A percentile compares a stretch with the other conserved stretches of the same genome.
Conservation (phyloP, 1,284 basidiomycete genomes). For the Irpex sp. region DNA sequence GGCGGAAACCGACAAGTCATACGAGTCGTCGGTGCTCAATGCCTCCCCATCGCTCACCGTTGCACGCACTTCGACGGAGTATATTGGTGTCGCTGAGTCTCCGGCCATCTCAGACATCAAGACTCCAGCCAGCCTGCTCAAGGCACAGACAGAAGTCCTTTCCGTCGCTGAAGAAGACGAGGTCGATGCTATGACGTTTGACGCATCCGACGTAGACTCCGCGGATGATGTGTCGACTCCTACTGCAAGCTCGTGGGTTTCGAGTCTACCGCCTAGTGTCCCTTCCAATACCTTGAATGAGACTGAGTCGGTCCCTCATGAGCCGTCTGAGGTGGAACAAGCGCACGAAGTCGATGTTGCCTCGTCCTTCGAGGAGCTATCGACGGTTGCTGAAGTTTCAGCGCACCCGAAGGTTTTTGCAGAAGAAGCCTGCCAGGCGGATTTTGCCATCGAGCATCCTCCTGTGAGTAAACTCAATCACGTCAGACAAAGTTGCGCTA, state of each 20-base stretch:
- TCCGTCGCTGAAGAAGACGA: background rate
- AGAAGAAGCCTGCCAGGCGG: background rate
- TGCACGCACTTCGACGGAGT: background rate
- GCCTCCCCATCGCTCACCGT: slow-evolving; percentile 9
- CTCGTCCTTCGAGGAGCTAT: background rate
- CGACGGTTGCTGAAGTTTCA: background rate
- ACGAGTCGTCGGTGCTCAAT: slow-evolving; percentile 12
- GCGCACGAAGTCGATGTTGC: background rate
- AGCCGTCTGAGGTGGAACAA: background rate
- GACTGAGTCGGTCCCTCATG: background rate
- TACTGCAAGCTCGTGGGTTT: background rate
- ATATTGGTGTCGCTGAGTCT: background rate
- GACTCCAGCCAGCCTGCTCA: background rate
- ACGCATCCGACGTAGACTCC: background rate
- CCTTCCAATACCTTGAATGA: slow-evolving; percentile 5
- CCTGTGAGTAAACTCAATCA: background rate
- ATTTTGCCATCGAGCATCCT: background rate
- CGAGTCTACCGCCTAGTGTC: slow-evolving; percentile 2
- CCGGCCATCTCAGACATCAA: background rate
- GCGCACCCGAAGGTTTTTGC: background rate
- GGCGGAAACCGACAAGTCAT: slow-evolving; percentile 10
- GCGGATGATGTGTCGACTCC: background rate
- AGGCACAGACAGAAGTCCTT: background rate
- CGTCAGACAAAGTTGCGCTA: background rate
- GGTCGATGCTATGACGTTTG: background rate